Evolutionary conservation across 495 filamentous ascomycete species (phyloP), one percentile per base, ranked within the genome.

Genomic region (Tuber borchii): DNA sequence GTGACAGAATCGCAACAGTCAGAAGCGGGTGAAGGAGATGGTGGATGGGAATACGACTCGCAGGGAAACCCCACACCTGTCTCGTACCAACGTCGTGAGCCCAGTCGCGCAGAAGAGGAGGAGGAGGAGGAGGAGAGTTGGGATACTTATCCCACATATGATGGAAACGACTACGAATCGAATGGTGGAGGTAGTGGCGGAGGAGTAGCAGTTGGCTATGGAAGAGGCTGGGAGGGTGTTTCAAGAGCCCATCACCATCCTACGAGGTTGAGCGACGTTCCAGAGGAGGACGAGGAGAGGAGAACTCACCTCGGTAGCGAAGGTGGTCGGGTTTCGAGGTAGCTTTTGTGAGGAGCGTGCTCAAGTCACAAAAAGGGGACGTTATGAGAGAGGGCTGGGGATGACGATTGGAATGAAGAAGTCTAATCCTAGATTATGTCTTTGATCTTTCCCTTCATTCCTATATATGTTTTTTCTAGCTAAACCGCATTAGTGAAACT

Each of bases 211-310:
- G 79, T 79, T 37, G 73, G 71, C 42, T 83, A 82, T 72, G 73
- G 74, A 22, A 83, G 87, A 0, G 91, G 90, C 14, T 97, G 94
- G 94, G 93, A 95, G 72, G 85, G 85, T 16, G 88, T 93, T 73
- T 89, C 92, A n/a, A 87, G 94, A 71, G 77, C 78, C 31, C 95
- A 97, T 85, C 94, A 97, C 81, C 95, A 98, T 85, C 95, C 95
- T 0, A 97, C 95, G 4, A 87, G 95, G 73, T 85, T 99, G 74
- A 97, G 95, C 82, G 95, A 99, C 86, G 94, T 99, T 17, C 87
- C 95, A 16, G 95, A 99, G 77, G 90, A 90, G 65, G 90, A 92
- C 79, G 91, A 97, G 74, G 92, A 94, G 84, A 85, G 88, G 51
- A 91, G 91, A 20, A 79, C 78, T 14, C 72, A 79, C 20, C 74